Evolutionary conservation across 75 land plant species (phyloP).

Genomic region (Selaginella moellendorffii): DNA sequence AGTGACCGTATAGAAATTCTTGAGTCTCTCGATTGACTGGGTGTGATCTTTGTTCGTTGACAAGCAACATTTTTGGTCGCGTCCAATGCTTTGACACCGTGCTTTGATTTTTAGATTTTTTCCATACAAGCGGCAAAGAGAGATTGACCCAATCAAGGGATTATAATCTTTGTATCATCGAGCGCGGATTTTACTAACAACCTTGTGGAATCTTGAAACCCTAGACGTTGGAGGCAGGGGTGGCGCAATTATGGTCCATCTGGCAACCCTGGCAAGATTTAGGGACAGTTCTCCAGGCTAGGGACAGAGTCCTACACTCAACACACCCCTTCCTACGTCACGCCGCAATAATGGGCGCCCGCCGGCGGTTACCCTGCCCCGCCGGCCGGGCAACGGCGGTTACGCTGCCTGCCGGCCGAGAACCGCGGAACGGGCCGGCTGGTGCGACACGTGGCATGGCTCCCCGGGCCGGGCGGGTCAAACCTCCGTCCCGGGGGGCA

Average conservation of each 20-base stretch:
- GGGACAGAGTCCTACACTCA: neutral
- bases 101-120: too few relatives aligned
- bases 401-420: conserved; percentile 1
- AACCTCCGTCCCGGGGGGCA: neutral
- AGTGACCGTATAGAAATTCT: too few relatives aligned
- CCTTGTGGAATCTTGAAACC: too few relatives aligned
- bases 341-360: neutral
- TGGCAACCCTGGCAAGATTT: neutral
- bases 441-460: neutral
- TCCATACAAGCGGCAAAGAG: too few relatives aligned
- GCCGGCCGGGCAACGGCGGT: conserved; percentile 3
- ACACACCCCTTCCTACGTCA: neutral
- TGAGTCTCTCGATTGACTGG: too few relatives aligned
- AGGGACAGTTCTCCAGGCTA: neutral
- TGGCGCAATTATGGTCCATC: neutral
- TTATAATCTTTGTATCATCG: too few relatives aligned
- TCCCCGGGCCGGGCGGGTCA: neutral
- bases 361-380: conserved; percentile 2
- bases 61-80: too few relatives aligned
- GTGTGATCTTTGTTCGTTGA: too few relatives aligned
- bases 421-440: neutral
- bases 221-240: too few relatives aligned
- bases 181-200: too few relatives aligned
- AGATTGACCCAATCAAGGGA: too few relatives aligned
- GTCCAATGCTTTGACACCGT: too few relatives aligned